Base-by-base conservation (phyloP, 495 filamentous ascomycete genomes). In the Aspergillus affinis region DNA sequence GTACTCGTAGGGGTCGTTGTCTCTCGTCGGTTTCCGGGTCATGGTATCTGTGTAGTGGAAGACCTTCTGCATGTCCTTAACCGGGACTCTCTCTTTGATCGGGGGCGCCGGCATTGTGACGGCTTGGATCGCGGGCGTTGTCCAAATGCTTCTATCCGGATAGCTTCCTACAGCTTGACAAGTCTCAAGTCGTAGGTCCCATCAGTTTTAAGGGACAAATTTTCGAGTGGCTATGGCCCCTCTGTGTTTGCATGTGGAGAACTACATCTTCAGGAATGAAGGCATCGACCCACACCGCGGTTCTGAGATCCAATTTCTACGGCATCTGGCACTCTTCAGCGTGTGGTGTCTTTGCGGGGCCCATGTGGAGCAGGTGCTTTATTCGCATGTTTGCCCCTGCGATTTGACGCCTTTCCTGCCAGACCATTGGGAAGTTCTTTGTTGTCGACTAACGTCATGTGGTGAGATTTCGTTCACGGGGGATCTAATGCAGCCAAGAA, bases 31-130 rank as follows among this genome's bases (percentile, higher is more conserved):
- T 56, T 75, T 76, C 30, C 71, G 67, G 21, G 63, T 63, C 64
- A 74, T 73, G n/a, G 73, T 73, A 52, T 78, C 75, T 20, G 75
- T 75, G 54, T 73, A 78, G 62, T 78, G 75, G 57, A 78, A 78
- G 65, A 70, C 72, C 62, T 74, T 74, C 54, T 72, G 70, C 18
- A 74, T 66, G 67, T 78, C 74, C 29, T 69, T 75, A 62, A 69
- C 60, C 1, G 69, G 69, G 41, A 60, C 58, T 51, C 72, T 64
- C 57, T 65, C 59, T 44, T 69, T 69, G 59, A 74, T 56, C 26
- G 66, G 65, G n/a, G 63, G 65, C 23, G 58, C 41, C 30, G 61
- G 26, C 62, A 68, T 72, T 47, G 57, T 64, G 54, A 56, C 12
- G 36, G 36, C 6, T 19, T 20, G 48, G 7, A 0, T 17, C 32